Base-by-base conservation (phyloP, 768 basidiomycete species). In the Suillus discolor region DNA sequence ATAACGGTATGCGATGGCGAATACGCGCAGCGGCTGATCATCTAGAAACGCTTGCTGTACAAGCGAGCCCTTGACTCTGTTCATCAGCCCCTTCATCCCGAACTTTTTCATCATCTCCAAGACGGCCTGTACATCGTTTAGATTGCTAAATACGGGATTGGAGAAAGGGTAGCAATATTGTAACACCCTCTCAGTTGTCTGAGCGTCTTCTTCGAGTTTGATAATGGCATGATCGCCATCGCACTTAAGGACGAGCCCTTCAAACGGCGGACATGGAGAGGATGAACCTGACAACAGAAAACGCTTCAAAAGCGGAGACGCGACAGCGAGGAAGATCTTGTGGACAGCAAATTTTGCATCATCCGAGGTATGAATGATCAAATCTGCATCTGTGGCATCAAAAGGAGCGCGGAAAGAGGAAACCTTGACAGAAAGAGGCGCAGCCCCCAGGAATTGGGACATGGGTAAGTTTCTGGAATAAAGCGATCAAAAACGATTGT, bases 301-400 rank as follows among this genome's bases (percentile, higher is more conserved):
- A 38, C 76, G 75, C 62, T 76, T 76, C 61, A 85, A 78, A 20
- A 84, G 73, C 2, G 79, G 70, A 15, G 82, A 85, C 5, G 81
- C 79, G 65, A 73, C 79, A 42, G 77, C 75, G 44, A 87, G 68
- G 42, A 82, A 77, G 53, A 80, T 65, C 54, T 77, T 80, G 70
- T 82, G 79, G 42, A 85, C 74, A 41, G 78, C 80, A 69, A 86
- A 85, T 11, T 76, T 68, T 3, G 79, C 76, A 11, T 76, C 78
- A 63, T 86, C 83, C 2, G 74, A 69, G 9, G 82, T 79, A 44
- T 78, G 78, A 42, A 85, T 72, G 54, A 81, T 74, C 63, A 83
- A 70, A 66, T 85, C 82, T 11, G 80, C 81, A 31, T 80, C 77
- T 28, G 60, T 71, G 55, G 79, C 76, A 67, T 82, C 72, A 75